Conservation (phyloP, 2,329 filamentous ascomycete species). For the Cytospora piceicola region DNA sequence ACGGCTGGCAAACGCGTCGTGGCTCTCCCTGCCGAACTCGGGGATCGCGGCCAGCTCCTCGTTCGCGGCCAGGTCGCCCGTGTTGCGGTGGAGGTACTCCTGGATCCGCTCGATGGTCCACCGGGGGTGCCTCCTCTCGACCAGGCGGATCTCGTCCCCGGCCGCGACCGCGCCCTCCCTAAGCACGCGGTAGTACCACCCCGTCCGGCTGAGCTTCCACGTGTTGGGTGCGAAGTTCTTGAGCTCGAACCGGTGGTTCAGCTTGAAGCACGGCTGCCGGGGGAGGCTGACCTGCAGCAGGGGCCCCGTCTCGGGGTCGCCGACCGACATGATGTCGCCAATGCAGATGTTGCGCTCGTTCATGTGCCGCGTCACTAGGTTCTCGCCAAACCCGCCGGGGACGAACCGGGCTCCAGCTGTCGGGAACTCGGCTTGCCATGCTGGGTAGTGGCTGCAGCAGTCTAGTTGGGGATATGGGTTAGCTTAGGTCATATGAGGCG, state of each 20-base stretch:
- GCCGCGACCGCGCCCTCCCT: slow-evolving; percentile 56
- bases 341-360: slow-evolving; percentile 70
- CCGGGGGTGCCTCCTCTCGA: slow-evolving; percentile 57
- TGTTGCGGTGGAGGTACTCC: slow-evolving; percentile 63
- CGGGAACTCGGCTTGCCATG: slow-evolving; percentile 59
- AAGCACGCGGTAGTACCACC: slow-evolving; percentile 69
- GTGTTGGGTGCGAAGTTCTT: slow-evolving; percentile 64
- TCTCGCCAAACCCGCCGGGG: slow-evolving; percentile 67
- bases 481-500: neutral
- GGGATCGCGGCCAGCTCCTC: slow-evolving; percentile 55
- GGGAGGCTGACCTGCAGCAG: slow-evolving; percentile 64
- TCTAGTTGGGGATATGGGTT: slow-evolving; percentile 46
- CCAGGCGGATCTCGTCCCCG: slow-evolving; percentile 60
- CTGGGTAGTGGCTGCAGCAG: slow-evolving; percentile 61
- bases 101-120: slow-evolving; percentile 69
- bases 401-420: slow-evolving; percentile 54
- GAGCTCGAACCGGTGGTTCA: slow-evolving; percentile 68
- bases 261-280: slow-evolving; percentile 68
- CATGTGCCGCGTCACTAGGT: slow-evolving; percentile 60
- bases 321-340: slow-evolving; percentile 61
- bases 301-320: slow-evolving; percentile 43
- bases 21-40: slow-evolving; percentile 54
- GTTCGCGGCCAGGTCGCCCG: slow-evolving; percentile 55
- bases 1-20: slow-evolving; percentile 52
- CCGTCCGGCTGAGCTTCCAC: slow-evolving; percentile 61